Evolutionary conservation across 306 rosid species (phyloP).

Genomic region (Acmispon strigosus): DNA sequence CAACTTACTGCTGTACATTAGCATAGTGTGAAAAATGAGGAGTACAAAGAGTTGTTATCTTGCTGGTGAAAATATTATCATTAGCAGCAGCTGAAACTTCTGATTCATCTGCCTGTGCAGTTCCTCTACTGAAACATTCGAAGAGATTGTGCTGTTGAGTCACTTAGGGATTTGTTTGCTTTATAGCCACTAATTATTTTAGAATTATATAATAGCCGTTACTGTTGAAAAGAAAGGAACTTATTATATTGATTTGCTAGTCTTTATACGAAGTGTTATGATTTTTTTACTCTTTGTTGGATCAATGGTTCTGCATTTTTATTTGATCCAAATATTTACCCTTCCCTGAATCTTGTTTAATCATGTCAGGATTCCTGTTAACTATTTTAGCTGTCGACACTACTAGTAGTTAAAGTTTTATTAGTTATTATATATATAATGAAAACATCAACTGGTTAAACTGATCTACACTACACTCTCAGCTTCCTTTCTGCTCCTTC

Average conservation of each 20-base stretch:
- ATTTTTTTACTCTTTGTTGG: neutral
- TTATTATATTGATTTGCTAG: neutral
- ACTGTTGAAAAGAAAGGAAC: no score
- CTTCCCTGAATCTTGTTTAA: neutral
- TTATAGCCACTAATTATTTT: no score
- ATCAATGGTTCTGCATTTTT: neutral
- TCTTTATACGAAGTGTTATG: neutral
- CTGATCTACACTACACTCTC: conserved; percentile 18
- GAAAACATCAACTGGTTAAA: conserved; percentile 9
- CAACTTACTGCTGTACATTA: no score
- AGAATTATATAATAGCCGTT: no score
- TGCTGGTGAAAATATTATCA: neutral
- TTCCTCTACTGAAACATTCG: neutral
- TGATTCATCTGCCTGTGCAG: neutral
- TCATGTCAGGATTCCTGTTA: neutral
- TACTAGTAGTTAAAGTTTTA: neutral
- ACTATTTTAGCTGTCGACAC: neutral
- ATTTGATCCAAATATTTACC: neutral
- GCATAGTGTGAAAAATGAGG: no score
- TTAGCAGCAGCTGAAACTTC: neutral
- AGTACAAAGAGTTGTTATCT: neutral
- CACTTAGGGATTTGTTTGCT: no score
- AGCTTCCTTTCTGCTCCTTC: neutral
- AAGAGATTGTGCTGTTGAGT: no score
- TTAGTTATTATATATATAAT: neutral